Evolutionary conservation across 176 grass and related monocot genomes (phyloP), one percentile per base, ranked within the genome.

Genomic region (Rhipidocladum racemiflorum): DNA sequence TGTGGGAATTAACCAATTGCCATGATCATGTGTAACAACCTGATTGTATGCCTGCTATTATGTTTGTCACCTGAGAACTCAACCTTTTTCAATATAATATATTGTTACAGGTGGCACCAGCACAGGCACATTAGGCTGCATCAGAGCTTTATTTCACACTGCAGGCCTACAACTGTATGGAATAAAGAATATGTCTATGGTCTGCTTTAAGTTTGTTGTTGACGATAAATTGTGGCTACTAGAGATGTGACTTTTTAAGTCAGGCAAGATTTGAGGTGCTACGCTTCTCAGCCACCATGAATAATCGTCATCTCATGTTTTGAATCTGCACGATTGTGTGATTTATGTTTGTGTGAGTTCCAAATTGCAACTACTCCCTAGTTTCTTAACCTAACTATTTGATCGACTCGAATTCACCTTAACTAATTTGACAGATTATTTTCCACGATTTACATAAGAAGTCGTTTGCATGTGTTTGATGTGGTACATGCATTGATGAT

Each of bases 91-190:
- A 61, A 21, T 35, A 0, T 63, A 25, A 24, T 56, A 9, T 27
- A 39, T 30, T 72, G 24, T 66, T 90, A 59, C 88, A 90, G 88
- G 78, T 0, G 13, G 29, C 55, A 5, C 68, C 81, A 59, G 59
- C 74, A 12, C 29, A 32, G 32, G 78, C 72, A 14, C 75, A 86
- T 43, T 59, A 66, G 59, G 9, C 1, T 64, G 38, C 9, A n/a
- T 25, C 9, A 3, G 35, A n/a, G 46, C 0, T 81, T 20, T 53
- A 44, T 83, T 73, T 55, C n/a, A 70, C 39, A 43, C 55, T 21
- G 38, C 16, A 5, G 49, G 6, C 28, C 4, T 15, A 1, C 17
- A 49, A 75, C 38, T 13, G 62, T 65, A 23, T 74, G 71, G 50
- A 84, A 67, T 80, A 81, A 81, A 75, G n/a, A 23, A 39, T 55